Conservation (phyloP, 2,329 filamentous ascomycete species). For the Aspergillus sojae region DNA sequence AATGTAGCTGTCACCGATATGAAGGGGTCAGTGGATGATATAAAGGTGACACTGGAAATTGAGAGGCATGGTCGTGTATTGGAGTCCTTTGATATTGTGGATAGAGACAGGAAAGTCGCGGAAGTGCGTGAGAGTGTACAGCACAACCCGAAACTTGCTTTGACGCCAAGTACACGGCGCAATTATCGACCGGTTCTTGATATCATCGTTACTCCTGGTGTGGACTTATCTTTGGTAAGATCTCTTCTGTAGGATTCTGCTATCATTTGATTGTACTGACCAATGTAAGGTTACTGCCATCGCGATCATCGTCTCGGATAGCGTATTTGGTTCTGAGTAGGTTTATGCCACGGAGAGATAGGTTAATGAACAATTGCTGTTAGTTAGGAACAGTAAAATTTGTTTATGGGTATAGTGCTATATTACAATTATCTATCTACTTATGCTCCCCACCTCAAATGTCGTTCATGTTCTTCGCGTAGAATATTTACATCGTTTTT, state of each 20-base stretch:
- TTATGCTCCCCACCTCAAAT: background rate
- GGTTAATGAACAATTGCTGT: no score
- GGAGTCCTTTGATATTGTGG: conserved; percentile 23
- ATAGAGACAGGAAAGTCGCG: conserved; percentile 24
- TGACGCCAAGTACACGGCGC: conserved; percentile 11
- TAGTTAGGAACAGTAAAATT: no score
- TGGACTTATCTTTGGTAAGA: conserved; percentile 15
- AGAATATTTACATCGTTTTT: background rate
- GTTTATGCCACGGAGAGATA: no score
- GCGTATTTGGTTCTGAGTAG: background rate
- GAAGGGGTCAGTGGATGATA: conserved; percentile 13
- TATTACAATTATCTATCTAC: background rate
- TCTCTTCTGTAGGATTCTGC: background rate
- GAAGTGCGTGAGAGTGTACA: conserved; percentile 25
- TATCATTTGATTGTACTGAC: background rate
- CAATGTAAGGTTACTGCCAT: background rate
- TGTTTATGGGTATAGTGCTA: background rate
- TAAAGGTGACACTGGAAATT: conserved; percentile 13
- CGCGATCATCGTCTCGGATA: background rate
- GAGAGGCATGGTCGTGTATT: conserved; percentile 19
- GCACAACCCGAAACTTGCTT: conserved; percentile 25
- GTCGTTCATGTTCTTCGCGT: background rate
- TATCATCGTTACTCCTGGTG: conserved; percentile 9
- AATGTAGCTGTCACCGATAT: conserved; percentile 19
- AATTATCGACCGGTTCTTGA: conserved; percentile 14